Percentiles rank a stretch among this genome's conserved stretches.
phyloP scores from a whole-genome alignment of 345 rosid genomes.

The Aurinia saxatilis region DNA sequence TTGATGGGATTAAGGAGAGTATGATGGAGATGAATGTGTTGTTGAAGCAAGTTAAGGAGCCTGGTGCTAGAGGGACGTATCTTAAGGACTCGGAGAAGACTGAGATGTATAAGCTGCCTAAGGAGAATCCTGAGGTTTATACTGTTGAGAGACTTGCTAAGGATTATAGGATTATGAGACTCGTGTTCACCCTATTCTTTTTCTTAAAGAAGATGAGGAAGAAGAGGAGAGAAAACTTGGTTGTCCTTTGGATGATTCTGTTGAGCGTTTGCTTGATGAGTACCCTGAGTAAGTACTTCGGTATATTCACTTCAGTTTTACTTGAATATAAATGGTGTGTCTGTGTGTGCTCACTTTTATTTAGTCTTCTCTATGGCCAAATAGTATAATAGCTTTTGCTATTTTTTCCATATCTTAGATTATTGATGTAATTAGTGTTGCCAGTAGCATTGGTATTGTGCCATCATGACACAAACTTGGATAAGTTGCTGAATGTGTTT shows the following conservation, averaged over 20 bases:
- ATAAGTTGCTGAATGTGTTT: not conserved
- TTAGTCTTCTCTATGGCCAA: not conserved
- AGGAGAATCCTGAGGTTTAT: too few relatives aligned
- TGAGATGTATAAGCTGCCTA: too few relatives aligned
- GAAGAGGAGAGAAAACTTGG: conserved; percentile 27
- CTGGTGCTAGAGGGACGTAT: too few relatives aligned
- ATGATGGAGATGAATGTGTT: too few relatives aligned
- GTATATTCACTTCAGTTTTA: not conserved
- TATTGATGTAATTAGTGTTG: too few relatives aligned
- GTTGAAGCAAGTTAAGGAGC: too few relatives aligned
- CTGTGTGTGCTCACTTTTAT: not conserved
- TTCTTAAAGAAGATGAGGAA: conserved; percentile 28
- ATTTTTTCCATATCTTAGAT: not conserved
- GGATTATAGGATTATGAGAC: too few relatives aligned
- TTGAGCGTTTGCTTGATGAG: conserved; percentile 77
- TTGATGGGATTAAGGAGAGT: too few relatives aligned
- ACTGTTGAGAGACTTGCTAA: too few relatives aligned
- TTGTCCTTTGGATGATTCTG: conserved; percentile 82
- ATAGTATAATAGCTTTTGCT: not conserved
- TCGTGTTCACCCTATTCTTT: too few relatives aligned
- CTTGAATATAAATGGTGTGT: not conserved
- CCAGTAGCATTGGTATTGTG: not conserved
- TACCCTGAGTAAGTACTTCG: conserved; percentile 75
- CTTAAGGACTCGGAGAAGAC: too few relatives aligned
- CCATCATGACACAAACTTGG: not conserved